A percentile compares a stretch with the other conserved stretches of the same genome.
Conservation (phyloP, 129 eudicot genomes). For the Flaveria robusta region DNA sequence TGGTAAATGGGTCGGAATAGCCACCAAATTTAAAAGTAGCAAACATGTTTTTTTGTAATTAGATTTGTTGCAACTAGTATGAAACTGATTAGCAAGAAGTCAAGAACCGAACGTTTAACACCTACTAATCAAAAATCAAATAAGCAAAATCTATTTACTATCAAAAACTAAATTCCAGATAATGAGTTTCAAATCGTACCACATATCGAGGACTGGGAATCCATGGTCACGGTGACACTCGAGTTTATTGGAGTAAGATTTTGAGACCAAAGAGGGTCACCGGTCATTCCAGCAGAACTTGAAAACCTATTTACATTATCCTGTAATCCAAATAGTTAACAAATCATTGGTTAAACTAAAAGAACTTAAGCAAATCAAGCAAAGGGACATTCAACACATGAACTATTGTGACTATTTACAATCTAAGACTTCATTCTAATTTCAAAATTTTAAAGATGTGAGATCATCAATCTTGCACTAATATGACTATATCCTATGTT, state of each 20-base stretch:
- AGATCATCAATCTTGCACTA: neutral
- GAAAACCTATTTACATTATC: slow-evolving; percentile 42
- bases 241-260: slow-evolving; percentile 50
- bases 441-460: neutral
- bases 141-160: neutral
- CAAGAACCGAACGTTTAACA: neutral
- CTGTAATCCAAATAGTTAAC: slow-evolving; percentile 26
- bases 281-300: slow-evolving; percentile 40
- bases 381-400: neutral
- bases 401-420: neutral
- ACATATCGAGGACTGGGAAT: slow-evolving; percentile 84
- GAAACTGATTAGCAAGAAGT: neutral
- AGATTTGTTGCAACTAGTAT: neutral
- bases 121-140: neutral
- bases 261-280: slow-evolving; percentile 47
- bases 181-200: slow-evolving; percentile 43
- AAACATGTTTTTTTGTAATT: too few relatives aligned
- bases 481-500: neutral
- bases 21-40: neutral
- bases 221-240: slow-evolving; percentile 52
- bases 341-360: neutral
- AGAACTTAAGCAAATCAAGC: slow-evolving; percentile 3
- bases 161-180: neutral
- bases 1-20: neutral
- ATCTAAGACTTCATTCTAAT: neutral